Evolutionary conservation across 352 stramenopile species (phyloP), one percentile per base, ranked within the genome.

Genomic region (Pythium chondricola): DNA sequence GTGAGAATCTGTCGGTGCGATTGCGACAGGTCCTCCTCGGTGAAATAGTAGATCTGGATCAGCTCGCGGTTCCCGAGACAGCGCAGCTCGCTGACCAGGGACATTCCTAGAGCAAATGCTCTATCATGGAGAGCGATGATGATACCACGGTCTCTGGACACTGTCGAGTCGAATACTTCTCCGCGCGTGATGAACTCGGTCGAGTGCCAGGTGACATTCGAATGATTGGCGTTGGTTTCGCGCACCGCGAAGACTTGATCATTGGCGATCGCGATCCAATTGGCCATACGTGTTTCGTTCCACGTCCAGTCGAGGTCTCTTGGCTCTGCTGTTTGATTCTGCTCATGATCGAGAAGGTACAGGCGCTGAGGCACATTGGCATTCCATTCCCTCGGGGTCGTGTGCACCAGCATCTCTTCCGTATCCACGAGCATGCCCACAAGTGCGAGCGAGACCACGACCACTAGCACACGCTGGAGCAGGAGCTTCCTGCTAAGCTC

Each of bases 51-150:
- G 10, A 77, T 58, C 44, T 77, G 64, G 18, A 74, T 65, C 18
- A 72, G 17, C 26, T 77, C 67, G 2, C 42, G 31, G 49, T 74
- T 74, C 18, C 67, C 67, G 9, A 70, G 51, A n/a, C 65, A 71
- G 4, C 67, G 56, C 16, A 77, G 52, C 42, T 87, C 72, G 10
- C 64, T 61, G 57, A 87, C 79, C 20, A 88, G 61, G 17, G 74
- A 84, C 26, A 73, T 46, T 3, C 65, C 74, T 49, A 86, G 66
- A 2, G 69, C 45, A 22, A 82, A 48, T 13, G 72, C 63, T 17
- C 48, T 58, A 22, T 86, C 55, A 56, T 80, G 59, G 9, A 84
- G 52, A 35, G 51, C 62, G 20, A 80, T 24, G 38, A 85, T 48
- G 17, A 82, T 60, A 1, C 56, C 67, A 26, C 53, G 59, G 11